Evolutionary conservation across 805 yeast species (phyloP), one percentile per base, ranked within the genome.

Genomic region (Starmera caribaea): DNA sequence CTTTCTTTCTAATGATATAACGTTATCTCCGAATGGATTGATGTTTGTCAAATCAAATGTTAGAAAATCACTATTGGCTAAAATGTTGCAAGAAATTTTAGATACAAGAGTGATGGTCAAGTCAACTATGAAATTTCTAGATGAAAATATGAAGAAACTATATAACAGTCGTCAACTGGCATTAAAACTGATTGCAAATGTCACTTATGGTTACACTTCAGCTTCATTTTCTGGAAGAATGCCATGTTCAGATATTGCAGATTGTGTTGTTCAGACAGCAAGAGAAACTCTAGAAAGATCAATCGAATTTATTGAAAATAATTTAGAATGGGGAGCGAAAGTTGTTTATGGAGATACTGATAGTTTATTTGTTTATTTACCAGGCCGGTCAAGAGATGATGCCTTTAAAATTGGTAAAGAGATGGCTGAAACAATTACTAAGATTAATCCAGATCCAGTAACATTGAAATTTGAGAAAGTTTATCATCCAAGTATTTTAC

Each of bases 291-390:
- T 92, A 37, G 79, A 78, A 39, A 68, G 69, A 38, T 81, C 96
- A 0, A 79, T 87, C 24, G 70, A 71, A 2, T 52, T 71, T 37
- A 89, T 92, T 38, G 94, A 88, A 43, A 43, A 45, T 0, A 63
- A 71, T 13, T 55, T 63, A 3, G 54, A 66, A 17, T 85, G 88
- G 85, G 88, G 88, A 2, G 97, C 96, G 0, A 79, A 83, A 50
- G 96, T 92, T 0, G 96, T 90, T 0, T 92, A 92, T 56, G 97
- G 98, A 5, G 98, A 92, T 56, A 92, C 98, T 0, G 98, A 92
- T 59, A 85, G 96, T 32, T 59, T 92, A 40, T 92, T 92, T 68
- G 89, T 92, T 3, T 82, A 85, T 53, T 67, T 92, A 5, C 97
- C 97, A 0, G 96, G 96, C 0, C 77, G 76, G 51, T 67, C 85